phyloP scores from a whole-genome alignment of 1,284 basidiomycete genomes.

The Inonotus obliquus region DNA sequence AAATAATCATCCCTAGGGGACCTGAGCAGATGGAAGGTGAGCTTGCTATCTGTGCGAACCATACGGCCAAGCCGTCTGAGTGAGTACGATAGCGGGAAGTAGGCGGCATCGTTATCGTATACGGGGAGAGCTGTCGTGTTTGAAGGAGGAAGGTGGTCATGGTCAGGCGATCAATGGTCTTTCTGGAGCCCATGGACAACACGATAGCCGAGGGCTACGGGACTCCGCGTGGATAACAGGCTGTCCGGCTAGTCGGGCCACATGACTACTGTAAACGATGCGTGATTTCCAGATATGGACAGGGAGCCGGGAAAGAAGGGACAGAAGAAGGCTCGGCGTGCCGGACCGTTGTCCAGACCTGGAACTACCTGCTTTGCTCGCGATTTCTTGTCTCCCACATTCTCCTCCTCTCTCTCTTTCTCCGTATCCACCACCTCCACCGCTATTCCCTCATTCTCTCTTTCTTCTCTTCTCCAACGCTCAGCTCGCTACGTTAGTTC shows the following conservation, averaged over 20 bases:
- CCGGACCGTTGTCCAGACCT: conserved; percentile 2
- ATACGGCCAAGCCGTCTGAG: neutral
- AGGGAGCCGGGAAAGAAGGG: neutral
- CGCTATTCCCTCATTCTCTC: neutral
- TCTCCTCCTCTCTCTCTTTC: neutral
- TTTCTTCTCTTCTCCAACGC: neutral
- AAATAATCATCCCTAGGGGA: neutral
- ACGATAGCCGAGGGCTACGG: neutral
- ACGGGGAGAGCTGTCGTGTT: neutral
- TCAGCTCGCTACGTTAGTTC: neutral
- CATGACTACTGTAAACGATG: neutral
- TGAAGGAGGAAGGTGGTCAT: neutral
- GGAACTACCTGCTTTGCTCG: neutral
- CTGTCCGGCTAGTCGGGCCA: neutral
- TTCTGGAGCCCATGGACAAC: neutral
- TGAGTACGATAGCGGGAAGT: neutral
- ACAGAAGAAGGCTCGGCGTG: neutral
- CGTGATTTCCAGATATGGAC: neutral
- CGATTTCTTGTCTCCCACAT: conserved; percentile 6
- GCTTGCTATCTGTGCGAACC: neutral
- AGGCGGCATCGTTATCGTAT: neutral
- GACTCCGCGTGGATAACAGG: neutral
- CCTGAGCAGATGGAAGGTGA: neutral
- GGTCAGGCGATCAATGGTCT: neutral
- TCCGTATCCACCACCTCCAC: conserved; percentile 7